A percentile compares a stretch with the other conserved stretches of the same genome.
These are phyloP conservation scores for Pleurotus giganteus DNA, from an alignment of 768 basidiomycete species.

Conservation along the genomic window DNA sequence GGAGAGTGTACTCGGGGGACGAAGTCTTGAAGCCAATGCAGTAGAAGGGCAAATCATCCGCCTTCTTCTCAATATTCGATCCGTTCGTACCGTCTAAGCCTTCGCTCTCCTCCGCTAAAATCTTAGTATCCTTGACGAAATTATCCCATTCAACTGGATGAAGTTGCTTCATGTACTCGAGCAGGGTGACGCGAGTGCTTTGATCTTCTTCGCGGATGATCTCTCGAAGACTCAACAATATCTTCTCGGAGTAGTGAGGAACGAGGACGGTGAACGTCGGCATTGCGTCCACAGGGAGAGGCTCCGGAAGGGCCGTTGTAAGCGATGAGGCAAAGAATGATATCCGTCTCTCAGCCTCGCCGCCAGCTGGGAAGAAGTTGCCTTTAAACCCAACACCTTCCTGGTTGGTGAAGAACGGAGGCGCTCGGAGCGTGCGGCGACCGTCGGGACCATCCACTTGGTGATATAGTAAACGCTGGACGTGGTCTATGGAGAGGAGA, in stretches of 20 bases:
- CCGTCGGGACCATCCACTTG: slow-evolving; percentile 91
- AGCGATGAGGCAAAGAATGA: slow-evolving; percentile 99
- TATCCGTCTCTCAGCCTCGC: slow-evolving; percentile 96
- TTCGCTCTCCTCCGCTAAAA: slow-evolving; percentile 87
- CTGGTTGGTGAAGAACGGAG: slow-evolving; percentile 97
- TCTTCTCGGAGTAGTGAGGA: slow-evolving; percentile 99
- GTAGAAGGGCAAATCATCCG: slow-evolving; percentile 97
- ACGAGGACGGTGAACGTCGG: slow-evolving; percentile 99
- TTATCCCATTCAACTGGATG: slow-evolving; percentile 99
- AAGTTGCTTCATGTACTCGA: slow-evolving; percentile 98
- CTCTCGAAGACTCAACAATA: slow-evolving; percentile 91
- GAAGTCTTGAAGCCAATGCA: slow-evolving; percentile 99
- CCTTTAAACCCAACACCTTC: slow-evolving; percentile 64
- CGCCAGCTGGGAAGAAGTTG: slow-evolving; percentile 91
- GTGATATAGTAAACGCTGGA: slow-evolving; percentile 95
- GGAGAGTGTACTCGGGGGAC: slow-evolving; percentile 96
- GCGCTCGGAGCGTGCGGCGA: slow-evolving; percentile 88
- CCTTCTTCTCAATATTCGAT: slow-evolving; percentile 70
- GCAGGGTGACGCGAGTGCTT: slow-evolving; percentile 92
- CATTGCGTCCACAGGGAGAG: slow-evolving; percentile 97
- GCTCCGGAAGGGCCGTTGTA: slow-evolving; percentile 93
- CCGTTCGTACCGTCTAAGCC: slow-evolving; percentile 52
- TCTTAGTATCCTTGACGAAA: slow-evolving; percentile 99
- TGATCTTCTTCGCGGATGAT: slow-evolving; percentile 98
- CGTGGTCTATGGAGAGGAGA: slow-evolving; percentile 95